A percentile compares a stretch with the other conserved stretches of the same genome.
These are phyloP conservation scores for Micromonas commoda DNA, from an alignment of 139 green algal species.

Conservation along the genomic window DNA sequence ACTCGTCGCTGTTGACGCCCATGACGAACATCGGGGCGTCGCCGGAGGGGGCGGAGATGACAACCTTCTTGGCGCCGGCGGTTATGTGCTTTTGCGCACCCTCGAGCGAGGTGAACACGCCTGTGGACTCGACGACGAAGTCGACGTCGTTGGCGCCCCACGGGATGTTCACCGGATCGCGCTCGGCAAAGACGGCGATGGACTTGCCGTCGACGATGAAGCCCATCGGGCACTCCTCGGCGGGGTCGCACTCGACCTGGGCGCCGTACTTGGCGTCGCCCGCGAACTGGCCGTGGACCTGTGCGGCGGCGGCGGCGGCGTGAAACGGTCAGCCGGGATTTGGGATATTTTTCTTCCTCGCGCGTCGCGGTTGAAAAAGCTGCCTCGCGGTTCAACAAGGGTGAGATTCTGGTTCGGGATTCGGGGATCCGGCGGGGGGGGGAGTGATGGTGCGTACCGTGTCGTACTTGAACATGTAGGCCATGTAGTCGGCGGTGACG, in stretches of 20 bases:
- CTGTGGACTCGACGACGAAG: slow-evolving; percentile 85
- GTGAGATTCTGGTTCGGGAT: too few species aligned
- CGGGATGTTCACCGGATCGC: slow-evolving; percentile 74
- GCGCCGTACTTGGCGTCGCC: slow-evolving; percentile 31
- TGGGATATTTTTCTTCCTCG: background rate
- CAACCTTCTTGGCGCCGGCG: slow-evolving; percentile 86
- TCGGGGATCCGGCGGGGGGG: background rate
- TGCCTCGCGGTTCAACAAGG: too few species aligned
- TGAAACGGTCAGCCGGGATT: background rate
- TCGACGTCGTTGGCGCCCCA: slow-evolving; percentile 71
- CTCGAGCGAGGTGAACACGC: slow-evolving; percentile 85
- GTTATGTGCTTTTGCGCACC: slow-evolving; percentile 60
- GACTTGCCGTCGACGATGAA: slow-evolving; percentile 63
- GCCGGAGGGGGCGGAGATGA: slow-evolving; percentile 85
- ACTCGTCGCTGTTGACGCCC: slow-evolving; percentile 87
- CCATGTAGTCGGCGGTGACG: slow-evolving; percentile 57
- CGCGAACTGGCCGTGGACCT: slow-evolving; percentile 57
- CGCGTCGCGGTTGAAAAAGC: too few species aligned
- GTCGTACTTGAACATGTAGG: slow-evolving; percentile 91
- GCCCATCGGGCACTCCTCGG: slow-evolving; percentile 34
- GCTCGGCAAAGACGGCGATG: slow-evolving; percentile 62
- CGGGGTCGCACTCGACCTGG: background rate
- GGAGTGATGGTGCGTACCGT: slow-evolving; percentile 52
- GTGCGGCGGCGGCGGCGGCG: background rate
- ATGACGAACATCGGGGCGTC: slow-evolving; percentile 94